Evolutionary conservation across 2,329 filamentous ascomycete species (phyloP), one percentile per base, ranked within the genome.

Genomic region (Rugonectria rugulosa): DNA sequence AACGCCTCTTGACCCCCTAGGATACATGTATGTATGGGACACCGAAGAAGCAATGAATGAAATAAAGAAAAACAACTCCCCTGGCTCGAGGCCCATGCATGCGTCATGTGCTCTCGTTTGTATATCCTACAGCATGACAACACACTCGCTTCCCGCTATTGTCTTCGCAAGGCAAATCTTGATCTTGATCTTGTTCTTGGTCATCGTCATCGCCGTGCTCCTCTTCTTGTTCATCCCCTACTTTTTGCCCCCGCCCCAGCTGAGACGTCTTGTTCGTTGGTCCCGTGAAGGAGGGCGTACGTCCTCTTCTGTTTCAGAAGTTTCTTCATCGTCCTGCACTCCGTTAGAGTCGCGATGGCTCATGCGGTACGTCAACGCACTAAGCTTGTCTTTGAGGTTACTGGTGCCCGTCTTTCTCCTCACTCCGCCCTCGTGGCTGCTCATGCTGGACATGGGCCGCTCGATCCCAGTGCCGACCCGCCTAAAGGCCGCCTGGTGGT

Each of bases 381-480:
- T 71, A 14, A 76, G 63, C 56, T 70, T 74, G 42, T 75, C 73
- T 45, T 73, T 69, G 12, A 76, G 56, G 5, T 71, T 72, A 23
- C 63, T 64, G 15, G 65, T 65, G 19, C 68, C 68, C 26, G 49
- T 67, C 51, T 70, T 70, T 27, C 70, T 63, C 17, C 69, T 64
- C 20, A 70, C 66, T 2, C 62, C 57, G 5, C 58, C 44, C 24
- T 68, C 61, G 21, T 67, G 36, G 43, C 57, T 67, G 29, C 73
- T 69, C 37, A 70, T 66, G 53, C 73, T 73, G 3, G 74, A 74
- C 6, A 60, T 49, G 8, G 72, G 73, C 11, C 73, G 65, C 21
- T 63, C 62, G 6, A 63, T 60, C n/a, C 54, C 60, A 5, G 64
- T 61, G 9, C 56, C 59, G 21, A 67, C 60, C 29, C 65, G 62